Percentiles rank a stretch among this genome's conserved stretches.
These are phyloP conservation scores for Gymnopilus dilepis DNA, from an alignment of 768 basidiomycete genomes.

Conservation along the genomic window DNA sequence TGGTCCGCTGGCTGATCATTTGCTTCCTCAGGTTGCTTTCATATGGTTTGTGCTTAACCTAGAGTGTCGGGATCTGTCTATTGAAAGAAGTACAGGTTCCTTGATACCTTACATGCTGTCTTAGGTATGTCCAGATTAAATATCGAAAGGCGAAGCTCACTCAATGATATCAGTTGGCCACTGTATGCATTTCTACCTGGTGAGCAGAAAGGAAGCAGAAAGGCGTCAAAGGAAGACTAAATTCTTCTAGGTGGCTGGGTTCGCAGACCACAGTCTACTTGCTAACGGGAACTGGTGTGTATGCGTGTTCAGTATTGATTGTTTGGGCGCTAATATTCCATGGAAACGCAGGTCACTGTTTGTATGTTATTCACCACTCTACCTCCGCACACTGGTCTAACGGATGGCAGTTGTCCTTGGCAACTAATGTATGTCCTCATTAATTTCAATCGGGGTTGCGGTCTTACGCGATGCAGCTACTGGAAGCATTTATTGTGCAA, in stretches of 20 bases:
- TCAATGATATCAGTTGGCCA: slow-evolving; percentile 42
- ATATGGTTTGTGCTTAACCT: slow-evolving; percentile 38
- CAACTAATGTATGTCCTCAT: slow-evolving; percentile 39
- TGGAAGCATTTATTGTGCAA: slow-evolving; percentile 49
- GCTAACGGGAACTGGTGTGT: slow-evolving; percentile 45
- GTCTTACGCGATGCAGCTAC: slow-evolving; percentile 31
- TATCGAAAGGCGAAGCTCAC: background rate
- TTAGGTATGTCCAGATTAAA: slow-evolving; percentile 37
- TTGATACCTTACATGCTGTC: slow-evolving; percentile 47
- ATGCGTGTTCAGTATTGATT: background rate
- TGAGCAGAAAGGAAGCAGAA: slow-evolving; percentile 24
- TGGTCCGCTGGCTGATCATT: slow-evolving; percentile 1
- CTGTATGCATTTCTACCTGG: slow-evolving; percentile 47
- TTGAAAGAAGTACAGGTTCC: slow-evolving; percentile 31
- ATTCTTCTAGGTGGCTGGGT: slow-evolving; percentile 41
- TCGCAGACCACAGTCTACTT: slow-evolving; percentile 34
- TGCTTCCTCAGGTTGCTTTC: slow-evolving; percentile 32
- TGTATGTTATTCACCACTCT: slow-evolving; percentile 27
- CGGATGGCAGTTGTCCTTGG: slow-evolving; percentile 38
- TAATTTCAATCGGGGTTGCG: background rate
- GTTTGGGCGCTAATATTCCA: background rate
- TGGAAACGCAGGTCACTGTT: slow-evolving; percentile 38
- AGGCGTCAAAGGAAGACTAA: background rate
- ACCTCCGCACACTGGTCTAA: background rate
- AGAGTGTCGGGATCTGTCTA: background rate